Percentiles rank a stretch among this genome's conserved stretches.
phyloP scores from a whole-genome alignment of 1,284 basidiomycete genomes.

The Schizophyllum commune region DNA sequence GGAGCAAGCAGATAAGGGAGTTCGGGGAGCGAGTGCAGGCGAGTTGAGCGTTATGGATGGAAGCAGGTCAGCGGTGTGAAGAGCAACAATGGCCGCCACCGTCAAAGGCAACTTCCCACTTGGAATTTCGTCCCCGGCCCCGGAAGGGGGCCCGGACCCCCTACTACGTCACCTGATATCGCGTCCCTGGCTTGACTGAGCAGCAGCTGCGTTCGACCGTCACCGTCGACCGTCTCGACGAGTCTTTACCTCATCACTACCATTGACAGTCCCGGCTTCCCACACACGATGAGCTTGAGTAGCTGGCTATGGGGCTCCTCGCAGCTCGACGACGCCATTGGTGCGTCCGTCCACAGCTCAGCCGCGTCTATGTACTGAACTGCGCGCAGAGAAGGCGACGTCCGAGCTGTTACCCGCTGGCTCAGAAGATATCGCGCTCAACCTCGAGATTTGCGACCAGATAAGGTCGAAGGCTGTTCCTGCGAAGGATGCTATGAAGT shows the following conservation, averaged over 20 bases:
- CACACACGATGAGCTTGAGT: slow-evolving; percentile 3
- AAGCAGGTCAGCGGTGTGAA: not conserved
- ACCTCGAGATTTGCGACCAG: slow-evolving; percentile 95
- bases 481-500: slow-evolving; percentile 84
- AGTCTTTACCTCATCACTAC: no score
- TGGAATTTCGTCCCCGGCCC: not conserved
- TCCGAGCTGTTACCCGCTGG: slow-evolving; percentile 80
- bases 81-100: not conserved
- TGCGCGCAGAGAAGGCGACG: slow-evolving; percentile 74
- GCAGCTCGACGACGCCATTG: slow-evolving; percentile 70
- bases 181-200: not conserved
- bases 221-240: no score
- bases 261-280: not conserved
- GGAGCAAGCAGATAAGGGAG: not conserved
- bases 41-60: no score
- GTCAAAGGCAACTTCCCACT: not conserved
- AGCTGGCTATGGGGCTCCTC: slow-evolving; percentile 68
- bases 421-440: slow-evolving; percentile 86
- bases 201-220: not conserved
- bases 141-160: not conserved
- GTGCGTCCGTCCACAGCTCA: slow-evolving; percentile 30
- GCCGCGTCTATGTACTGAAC: not conserved
- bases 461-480: slow-evolving; percentile 88
- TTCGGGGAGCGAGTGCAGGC: not conserved
- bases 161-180: not conserved